Base-by-base conservation (phyloP, 257 asterid genomes). In the Solanum pinnatisectum region DNA sequence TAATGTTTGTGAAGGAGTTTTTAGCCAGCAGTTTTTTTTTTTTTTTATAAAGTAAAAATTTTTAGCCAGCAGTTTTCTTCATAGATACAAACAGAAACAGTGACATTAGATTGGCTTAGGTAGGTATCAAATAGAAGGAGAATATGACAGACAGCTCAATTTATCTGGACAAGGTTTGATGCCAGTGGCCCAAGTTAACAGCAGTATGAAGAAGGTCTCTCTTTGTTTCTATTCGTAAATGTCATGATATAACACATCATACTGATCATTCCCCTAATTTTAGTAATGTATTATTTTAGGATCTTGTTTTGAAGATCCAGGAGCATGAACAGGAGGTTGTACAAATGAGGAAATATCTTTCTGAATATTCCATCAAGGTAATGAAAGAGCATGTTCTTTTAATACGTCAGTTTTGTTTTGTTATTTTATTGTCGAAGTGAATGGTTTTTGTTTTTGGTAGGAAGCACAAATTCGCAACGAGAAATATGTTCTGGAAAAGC, bases 311-410 rank as follows among this genome's bases (percentile, higher is more conserved):
- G 85, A 94, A 93, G 93, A 90, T 94, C 88, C 95, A 88, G 84
- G 98, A 94, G 87, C 97, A 94, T 88, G 99, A 95, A 89, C 95
- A 95, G 90, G 99, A 97, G 93, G 94, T 97, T 91, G 87, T 90
- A 82, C 98, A 93, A 85, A 91, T 96, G 90, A 93, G 90, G 90
- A 95, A 92, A 77, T 97, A 94, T 92, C 98, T 96, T 77, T 85
- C 96, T 42, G 99, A 97, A 89, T 97, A 90, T 87, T 93, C 98
- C 27, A 25, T 92, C 84, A 97, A 96, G 97, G 99, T 96, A 87
- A 30, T 84, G 68, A 70, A 74, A 46, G 59, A 79, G 84, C 42
- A 44, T 77, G 27, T 85, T 59, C 84, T 87, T 88, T 88, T 73
- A 74, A 87, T 33, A 60, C 40, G 76, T 71, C 77, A 67, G 87